Evolutionary conservation across 2,329 filamentous ascomycete species (phyloP).

Genomic region (Elsinoe batatas): DNA sequence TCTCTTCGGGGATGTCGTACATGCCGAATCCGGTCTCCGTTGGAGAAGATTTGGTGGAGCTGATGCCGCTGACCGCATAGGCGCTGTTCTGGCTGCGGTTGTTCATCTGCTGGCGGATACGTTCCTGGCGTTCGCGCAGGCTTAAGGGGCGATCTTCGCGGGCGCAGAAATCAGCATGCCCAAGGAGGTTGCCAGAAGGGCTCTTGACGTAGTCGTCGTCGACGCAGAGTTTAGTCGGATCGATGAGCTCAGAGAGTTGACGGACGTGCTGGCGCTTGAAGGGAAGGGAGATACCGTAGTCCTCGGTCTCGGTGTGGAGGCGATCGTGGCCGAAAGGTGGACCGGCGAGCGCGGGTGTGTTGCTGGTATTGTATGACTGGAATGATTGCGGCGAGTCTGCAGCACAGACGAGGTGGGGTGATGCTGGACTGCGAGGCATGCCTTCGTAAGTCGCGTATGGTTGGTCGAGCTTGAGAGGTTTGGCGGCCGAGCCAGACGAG

Average conservation of each 20-base stretch:
- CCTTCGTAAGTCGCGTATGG: not conserved
- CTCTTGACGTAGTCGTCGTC: conserved; percentile 21
- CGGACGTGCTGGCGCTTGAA: conserved; percentile 18
- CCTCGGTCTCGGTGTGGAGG: conserved; percentile 4
- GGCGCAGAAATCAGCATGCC: conserved; percentile 19
- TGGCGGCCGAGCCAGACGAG: not conserved
- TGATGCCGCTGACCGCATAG: conserved; percentile 6
- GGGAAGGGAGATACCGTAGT: conserved; percentile 19
- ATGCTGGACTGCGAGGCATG: conserved; percentile 11
- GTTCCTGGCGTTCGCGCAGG: conserved; percentile 29
- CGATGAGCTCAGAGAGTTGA: conserved; percentile 22
- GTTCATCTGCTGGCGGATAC: conserved; percentile 19
- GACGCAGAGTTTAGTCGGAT: conserved; percentile 20
- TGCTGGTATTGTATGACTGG: conserved; percentile 1
- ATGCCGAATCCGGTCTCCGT: conserved; percentile 2
- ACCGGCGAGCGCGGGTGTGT: not conserved
- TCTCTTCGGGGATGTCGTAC: conserved; percentile 11
- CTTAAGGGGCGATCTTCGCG: conserved; percentile 25
- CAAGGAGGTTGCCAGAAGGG: conserved; percentile 25
- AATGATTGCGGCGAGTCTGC: not conserved
- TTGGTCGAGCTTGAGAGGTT: not conserved
- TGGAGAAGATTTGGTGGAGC: not conserved
- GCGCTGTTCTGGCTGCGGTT: not conserved
- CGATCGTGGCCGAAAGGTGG: conserved; percentile 1
- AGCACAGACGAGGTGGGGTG: not conserved